phyloP scores from a whole-genome alignment of 2,329 filamentous ascomycete species.

The Curvularia spicifera region DNA sequence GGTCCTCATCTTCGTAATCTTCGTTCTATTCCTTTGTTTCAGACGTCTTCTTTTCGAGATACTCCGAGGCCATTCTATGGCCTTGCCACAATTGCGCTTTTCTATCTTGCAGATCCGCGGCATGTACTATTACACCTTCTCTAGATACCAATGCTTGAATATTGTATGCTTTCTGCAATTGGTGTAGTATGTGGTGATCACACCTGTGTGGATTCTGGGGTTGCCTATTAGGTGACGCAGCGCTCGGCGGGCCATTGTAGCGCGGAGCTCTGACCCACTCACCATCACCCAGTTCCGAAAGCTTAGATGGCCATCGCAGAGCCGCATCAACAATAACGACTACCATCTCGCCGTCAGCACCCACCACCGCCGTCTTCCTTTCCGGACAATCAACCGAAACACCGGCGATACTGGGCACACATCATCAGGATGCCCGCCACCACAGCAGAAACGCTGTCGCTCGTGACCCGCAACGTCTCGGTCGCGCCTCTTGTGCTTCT shows the following conservation, averaged over 20 bases:
- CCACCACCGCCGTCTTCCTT: slow-evolving; percentile 16
- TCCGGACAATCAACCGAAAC: slow-evolving; percentile 5
- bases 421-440: slow-evolving; percentile 80
- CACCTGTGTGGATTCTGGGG: background rate
- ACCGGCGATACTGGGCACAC: slow-evolving; percentile 17
- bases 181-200: background rate
- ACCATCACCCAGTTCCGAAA: slow-evolving; percentile 32
- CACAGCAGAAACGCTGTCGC: slow-evolving; percentile 92
- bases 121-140: slow-evolving; percentile 23
- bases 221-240: slow-evolving; percentile 21
- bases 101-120: background rate
- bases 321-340: slow-evolving; percentile 43
- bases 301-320: slow-evolving; percentile 43
- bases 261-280: slow-evolving; percentile 29
- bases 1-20: background rate
- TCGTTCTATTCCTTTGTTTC: background rate
- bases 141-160: slow-evolving; percentile 29
- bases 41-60: background rate
- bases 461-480: slow-evolving; percentile 93
- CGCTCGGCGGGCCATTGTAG: slow-evolving; percentile 17
- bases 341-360: slow-evolving; percentile 25
- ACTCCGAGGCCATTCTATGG: slow-evolving; percentile 6
- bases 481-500: slow-evolving; percentile 97
- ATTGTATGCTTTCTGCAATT: background rate
- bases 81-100: background rate